Conservation (phyloP, 148 eudicot species). For the Gaultheria prostrata region DNA sequence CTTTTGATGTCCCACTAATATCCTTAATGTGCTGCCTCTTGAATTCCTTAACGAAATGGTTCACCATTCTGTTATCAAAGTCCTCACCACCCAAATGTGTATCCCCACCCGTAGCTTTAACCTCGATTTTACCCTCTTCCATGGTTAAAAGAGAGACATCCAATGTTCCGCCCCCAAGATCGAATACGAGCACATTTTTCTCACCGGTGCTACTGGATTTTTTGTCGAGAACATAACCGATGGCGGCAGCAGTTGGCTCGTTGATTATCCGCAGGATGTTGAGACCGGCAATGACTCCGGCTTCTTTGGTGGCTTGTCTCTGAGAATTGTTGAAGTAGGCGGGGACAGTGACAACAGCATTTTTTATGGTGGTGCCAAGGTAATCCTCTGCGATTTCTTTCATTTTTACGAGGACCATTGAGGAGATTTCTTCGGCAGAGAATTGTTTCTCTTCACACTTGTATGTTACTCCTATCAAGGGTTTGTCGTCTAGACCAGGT, state of each 20-base stretch:
- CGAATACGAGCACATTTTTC: no score
- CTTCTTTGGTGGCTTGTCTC: no score
- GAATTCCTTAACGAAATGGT: background rate
- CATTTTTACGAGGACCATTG: background rate
- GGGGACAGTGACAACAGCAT: background rate
- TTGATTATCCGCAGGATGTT: no score
- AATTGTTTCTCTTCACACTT: background rate
- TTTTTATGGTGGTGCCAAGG: background rate
- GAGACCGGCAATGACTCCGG: no score
- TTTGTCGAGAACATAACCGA: no score
- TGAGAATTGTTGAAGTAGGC: no score
- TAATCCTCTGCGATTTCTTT: constrained; percentile 1
- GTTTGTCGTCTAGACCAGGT: background rate
- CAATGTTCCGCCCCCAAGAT: no score
- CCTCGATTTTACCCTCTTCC: background rate
- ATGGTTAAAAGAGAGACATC: no score
- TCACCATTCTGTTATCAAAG: background rate
- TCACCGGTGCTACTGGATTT: no score
- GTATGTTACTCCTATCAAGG: background rate
- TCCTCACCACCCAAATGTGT: background rate
- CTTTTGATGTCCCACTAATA: background rate
- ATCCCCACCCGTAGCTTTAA: background rate
- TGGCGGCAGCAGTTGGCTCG: no score
- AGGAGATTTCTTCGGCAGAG: constrained; percentile 4
- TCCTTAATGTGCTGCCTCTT: background rate